These are phyloP conservation scores for Metschnikowia gelsemii DNA, from an alignment of 805 yeast species.

Conservation along the genomic window DNA sequence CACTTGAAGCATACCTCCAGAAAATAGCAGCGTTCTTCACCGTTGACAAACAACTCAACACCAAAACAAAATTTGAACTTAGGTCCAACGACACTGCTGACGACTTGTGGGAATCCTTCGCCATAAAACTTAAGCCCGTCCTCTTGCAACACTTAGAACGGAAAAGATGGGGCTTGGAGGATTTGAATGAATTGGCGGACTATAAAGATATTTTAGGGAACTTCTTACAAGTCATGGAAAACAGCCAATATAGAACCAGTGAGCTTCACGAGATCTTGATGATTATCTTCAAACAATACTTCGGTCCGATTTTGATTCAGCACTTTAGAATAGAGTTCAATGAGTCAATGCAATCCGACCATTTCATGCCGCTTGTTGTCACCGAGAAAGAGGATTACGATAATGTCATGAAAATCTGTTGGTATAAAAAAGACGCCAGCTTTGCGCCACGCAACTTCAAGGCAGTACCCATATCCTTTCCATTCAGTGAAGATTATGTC, in stretches of 20 bases:
- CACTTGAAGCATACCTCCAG: constrained; percentile 55
- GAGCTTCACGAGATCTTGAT: constrained; percentile 64
- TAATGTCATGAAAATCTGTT: constrained; percentile 60
- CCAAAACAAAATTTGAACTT: constrained; percentile 61
- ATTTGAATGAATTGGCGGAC: constrained; percentile 46
- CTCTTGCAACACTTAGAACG: constrained; percentile 47
- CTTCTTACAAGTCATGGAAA: constrained; percentile 74
- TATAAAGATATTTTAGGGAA: constrained; percentile 66
- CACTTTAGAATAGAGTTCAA: constrained; percentile 62
- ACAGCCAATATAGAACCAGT: constrained; percentile 57
- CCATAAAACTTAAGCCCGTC: constrained; percentile 57
- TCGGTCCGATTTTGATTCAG: constrained; percentile 52
- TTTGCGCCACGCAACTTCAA: constrained; percentile 45
- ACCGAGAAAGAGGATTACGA: constrained; percentile 59
- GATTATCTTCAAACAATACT: constrained; percentile 54
- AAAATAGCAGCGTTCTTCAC: constrained; percentile 75
- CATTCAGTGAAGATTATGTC: constrained; percentile 87
- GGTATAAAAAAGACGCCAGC: constrained; percentile 59
- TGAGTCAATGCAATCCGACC: constrained; percentile 68
- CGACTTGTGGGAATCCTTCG: constrained; percentile 75
- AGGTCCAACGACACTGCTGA: constrained; percentile 59
- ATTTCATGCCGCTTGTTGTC: constrained; percentile 82
- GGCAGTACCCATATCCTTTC: constrained; percentile 61
- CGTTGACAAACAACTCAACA: constrained; percentile 66
- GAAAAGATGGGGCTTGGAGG: constrained; percentile 31